Base-by-base conservation (phyloP, 2,329 filamentous ascomycete species). In the Phialocephala subalpina region DNA sequence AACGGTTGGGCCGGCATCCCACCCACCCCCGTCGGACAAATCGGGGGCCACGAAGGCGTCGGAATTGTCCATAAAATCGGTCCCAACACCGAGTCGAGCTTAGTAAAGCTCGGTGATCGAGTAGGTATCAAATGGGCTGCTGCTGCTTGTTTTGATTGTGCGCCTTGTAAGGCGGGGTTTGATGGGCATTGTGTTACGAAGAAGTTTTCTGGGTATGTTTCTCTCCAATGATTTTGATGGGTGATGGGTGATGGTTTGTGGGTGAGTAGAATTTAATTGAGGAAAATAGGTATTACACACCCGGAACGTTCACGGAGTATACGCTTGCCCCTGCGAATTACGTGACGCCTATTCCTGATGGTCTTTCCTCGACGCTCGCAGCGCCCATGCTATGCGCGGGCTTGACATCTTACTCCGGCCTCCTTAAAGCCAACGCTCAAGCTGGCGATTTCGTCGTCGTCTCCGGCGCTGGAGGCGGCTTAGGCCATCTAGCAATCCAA, bases 261-360 rank as follows among this genome's bases (percentile, higher is more conserved):
- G n/a, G n/a, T n/a, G n/a, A n/a, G n/a, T n/a, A n/a, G n/a, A n/a
- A n/a, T n/a, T n/a, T n/a, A n/a, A n/a, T n/a, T n/a, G n/a, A n/a
- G n/a, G n/a, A n/a, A 52, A 36, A 55, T 33, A 89, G 89, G 6
- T 90, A 90, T 77, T 89, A 86, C 75, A 86, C 64, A 8, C 89
- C 88, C 0, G 89, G 89, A 36, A 91, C 89, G 18, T 91, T 91
- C 75, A 88, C 91, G 73, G 87, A 91, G 77, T 92, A 91, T 73
- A 83, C 84, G 18, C 73, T 89, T 16, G 83, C 82, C 0, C 85
- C 86, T 9, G 88, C 88, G 3, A 83, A 84, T 77, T 91, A 91
- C 73, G 88, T 90, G 0, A 91, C 89, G 0, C 87, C 87, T 0
- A 90, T 91, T 67, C 89, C 89, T 0, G 87, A 89, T 2, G 78